phyloP scores from a whole-genome alignment of 148 eudicot species.

The Nepenthes mirabilis region DNA sequence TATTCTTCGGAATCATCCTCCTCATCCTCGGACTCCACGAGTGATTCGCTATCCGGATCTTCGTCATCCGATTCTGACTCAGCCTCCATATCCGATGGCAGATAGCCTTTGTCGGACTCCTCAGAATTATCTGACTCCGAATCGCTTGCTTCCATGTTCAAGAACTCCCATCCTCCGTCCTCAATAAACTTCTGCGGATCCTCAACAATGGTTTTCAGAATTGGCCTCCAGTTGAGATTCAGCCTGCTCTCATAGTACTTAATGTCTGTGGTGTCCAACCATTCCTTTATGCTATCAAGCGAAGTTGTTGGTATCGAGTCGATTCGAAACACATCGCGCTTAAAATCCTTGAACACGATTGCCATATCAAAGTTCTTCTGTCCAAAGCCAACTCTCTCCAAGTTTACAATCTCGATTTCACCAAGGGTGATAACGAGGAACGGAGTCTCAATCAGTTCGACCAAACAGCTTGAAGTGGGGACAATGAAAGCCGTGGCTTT shows the following conservation, averaged over 20 bases:
- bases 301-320: slow-evolving; percentile 83
- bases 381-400: slow-evolving; percentile 89
- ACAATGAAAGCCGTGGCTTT: slow-evolving; percentile 88
- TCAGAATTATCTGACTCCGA: slow-evolving; percentile 62
- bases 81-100: slow-evolving; percentile 75
- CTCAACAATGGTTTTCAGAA: slow-evolving; percentile 73
- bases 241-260: slow-evolving; percentile 90
- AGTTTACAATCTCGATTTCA: slow-evolving; percentile 85
- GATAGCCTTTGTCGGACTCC: slow-evolving; percentile 83
- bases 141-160: slow-evolving; percentile 80
- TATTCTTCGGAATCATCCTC: slow-evolving; percentile 64
- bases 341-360: slow-evolving; percentile 84
- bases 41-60: slow-evolving; percentile 70
- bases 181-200: slow-evolving; percentile 72
- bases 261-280: slow-evolving; percentile 86
- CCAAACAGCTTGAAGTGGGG: slow-evolving; percentile 88
- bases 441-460: slow-evolving; percentile 79
- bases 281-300: slow-evolving; percentile 83
- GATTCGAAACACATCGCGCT: slow-evolving; percentile 73
- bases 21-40: slow-evolving; percentile 81
- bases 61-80: slow-evolving; percentile 85
- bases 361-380: slow-evolving; percentile 96
- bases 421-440: slow-evolving; percentile 59
- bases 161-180: slow-evolving; percentile 93
- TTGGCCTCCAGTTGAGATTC: slow-evolving; percentile 82